Base-by-base conservation (phyloP, 2,329 filamentous ascomycete genomes). In the Sporothrix pallida region DNA sequence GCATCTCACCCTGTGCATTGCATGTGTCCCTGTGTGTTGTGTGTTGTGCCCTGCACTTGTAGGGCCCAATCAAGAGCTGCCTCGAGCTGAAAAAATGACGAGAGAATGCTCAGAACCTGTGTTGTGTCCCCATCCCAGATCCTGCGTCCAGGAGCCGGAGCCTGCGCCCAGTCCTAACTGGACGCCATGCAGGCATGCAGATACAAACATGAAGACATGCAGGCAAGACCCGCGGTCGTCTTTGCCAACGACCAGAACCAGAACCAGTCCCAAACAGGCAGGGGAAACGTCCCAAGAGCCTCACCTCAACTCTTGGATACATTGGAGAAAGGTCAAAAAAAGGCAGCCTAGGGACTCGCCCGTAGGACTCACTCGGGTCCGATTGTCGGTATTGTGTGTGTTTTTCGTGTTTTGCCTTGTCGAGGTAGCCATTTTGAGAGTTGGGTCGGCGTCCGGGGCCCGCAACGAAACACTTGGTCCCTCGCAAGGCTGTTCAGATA, bases 291-390 rank as follows among this genome's bases (percentile, higher is more conserved):
- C 31, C 31, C 31, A 46, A 31, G 62, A 67, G 44, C 23, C 67
- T 52, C 65, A n/a, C 15, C 23, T 48, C 60, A n/a, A 23, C 52
- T 23, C 46, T 2, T 37, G 31, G 23, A 42, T 13, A 20, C 13
- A 17, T 8, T 48, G 42, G 15, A 20, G 4, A 15, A 52, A 17
- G n/a, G 15, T 60, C 42, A 7, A 20, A 5, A 56, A 15, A 37
- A 31, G 69, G 69, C 7, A 63, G 70, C 56, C 56, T 42, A 63
- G 26, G 20, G 56, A 63, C 3, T 9, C 10, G 56, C 23, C 44
- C 56, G 70, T 71, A 71, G 70, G 70, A 71, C 56, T 67, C 37
- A 60, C 31, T 26, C 31, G 60, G 60, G 50, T 42, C 50, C 17
- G 31, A 37, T 37, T 37, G 31, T 37, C 56, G 48, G 42, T 52